Conservation (phyloP, 2,329 filamentous ascomycete genomes). For the Trichophyton equinum region DNA sequence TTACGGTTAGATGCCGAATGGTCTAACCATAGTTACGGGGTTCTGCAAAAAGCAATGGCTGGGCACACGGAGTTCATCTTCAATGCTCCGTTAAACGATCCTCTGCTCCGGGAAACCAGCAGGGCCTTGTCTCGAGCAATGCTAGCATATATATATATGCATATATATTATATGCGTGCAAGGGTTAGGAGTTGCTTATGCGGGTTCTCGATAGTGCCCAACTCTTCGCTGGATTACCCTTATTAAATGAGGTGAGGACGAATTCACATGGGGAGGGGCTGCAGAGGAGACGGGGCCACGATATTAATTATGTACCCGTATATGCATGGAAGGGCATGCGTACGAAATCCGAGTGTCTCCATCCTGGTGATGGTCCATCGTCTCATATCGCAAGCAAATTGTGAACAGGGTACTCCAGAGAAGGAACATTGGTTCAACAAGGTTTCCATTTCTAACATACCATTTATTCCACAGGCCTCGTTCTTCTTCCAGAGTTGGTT, state of each 20-base stretch:
- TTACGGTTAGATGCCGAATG: conserved; percentile 3
- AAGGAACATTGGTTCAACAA: neutral
- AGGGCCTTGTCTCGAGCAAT: neutral
- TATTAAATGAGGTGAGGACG: neutral
- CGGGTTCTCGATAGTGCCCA: neutral
- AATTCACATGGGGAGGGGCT: conserved; percentile 1
- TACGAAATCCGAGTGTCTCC: neutral
- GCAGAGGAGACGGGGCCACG: neutral
- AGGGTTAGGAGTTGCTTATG: neutral
- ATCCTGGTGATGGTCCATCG: neutral
- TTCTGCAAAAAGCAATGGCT: neutral
- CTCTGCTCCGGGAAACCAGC: neutral
- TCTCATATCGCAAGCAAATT: neutral
- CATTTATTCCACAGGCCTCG: neutral
- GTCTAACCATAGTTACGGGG: neutral
- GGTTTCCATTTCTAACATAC: neutral
- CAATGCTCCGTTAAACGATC: neutral
- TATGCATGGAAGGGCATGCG: neutral
- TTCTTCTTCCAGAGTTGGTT: neutral
- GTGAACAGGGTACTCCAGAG: neutral
- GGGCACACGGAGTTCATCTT: neutral
- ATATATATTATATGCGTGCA: neutral
- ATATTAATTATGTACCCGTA: conserved; percentile 1
- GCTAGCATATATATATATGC: neutral
- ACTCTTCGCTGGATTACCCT: neutral